Evolutionary conservation across 306 rosid genomes (phyloP), one percentile per base, ranked within the genome.

Genomic region (Spatholobus suberectus): DNA sequence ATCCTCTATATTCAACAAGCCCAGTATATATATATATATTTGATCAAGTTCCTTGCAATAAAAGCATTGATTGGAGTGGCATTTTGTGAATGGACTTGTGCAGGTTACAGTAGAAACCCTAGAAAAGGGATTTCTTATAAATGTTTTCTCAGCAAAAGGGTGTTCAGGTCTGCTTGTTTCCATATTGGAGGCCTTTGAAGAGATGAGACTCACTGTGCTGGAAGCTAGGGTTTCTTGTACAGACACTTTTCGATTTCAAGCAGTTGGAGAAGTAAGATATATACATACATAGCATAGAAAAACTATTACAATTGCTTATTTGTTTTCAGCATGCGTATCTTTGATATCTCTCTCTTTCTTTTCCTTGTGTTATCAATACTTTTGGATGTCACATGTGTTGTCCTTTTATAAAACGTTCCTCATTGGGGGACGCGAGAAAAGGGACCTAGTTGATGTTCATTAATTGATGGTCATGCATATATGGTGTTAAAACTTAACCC

Each of bases 211-310:
- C 6, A 87, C 79, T 35, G 97, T 96, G 18, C 83, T 87, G 46
- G 98, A 96, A 91, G 99, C 99, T 91, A 96, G 99, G 99, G 98
- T 91, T 94, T 94, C 99, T 46, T 96, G 99, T 81, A 85, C 93
- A 1, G 93, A 94, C 82, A 92, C 74, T 83, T 96, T 96, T 73
- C 91, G 82, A 41, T 89, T 96, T 78, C 95, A 91, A 84, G 99
- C 99, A 8, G 89, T 92, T 80, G 98, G 95, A 83, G 96, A 94
- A 75, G 99, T 96, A 92, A 91, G 91, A 18, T 29, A 38, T 58
- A 57, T 12, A 54, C n/a, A 73, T 37, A 58, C 38, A 70, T 24
- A 61, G 26, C 11, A 10, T 26, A 59, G 38, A 20, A 38, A 27
- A 4, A n/a, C 27, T 44, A 70, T 69, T 58, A 17, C 52, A 35